Conservation (phyloP, 768 basidiomycete species). For the Russula ochroleuca region DNA sequence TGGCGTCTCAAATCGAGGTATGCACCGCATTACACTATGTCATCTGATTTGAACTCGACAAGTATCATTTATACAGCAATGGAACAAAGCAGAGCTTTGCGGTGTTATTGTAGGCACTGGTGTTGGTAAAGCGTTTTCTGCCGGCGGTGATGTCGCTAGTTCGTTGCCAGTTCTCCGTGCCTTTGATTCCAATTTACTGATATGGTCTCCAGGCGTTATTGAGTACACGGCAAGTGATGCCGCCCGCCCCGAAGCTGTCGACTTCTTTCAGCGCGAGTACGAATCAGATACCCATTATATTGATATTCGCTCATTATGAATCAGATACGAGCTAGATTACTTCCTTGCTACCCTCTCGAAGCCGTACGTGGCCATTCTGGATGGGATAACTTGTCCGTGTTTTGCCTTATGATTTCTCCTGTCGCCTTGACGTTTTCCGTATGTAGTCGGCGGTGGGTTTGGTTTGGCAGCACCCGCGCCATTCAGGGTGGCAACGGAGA, state of each 20-base stretch:
- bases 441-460: conserved; percentile 90
- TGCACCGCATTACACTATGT: conserved; percentile 21
- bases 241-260: conserved; percentile 61
- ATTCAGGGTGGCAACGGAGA: conserved; percentile 92
- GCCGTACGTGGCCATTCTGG: conserved; percentile 87
- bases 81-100: conserved; percentile 66
- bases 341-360: conserved; percentile 65
- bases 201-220: conserved; percentile 48
- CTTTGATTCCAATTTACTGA: background rate
- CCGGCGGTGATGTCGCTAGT: conserved; percentile 93
- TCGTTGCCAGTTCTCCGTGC: conserved; percentile 32
- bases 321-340: conserved; percentile 78
- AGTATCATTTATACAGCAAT: conserved; percentile 49
- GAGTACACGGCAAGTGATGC: conserved; percentile 44
- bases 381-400: conserved; percentile 84
- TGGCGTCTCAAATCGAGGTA: conserved; percentile 76
- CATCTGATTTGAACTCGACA: background rate
- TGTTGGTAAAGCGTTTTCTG: conserved; percentile 77
- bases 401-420: conserved; percentile 16
- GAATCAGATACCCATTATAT: conserved; percentile 28
- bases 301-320: background rate
- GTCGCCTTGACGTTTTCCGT: conserved; percentile 2
- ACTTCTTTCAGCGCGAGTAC: conserved; percentile 88
- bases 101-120: conserved; percentile 71
- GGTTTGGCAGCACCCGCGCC: conserved; percentile 81